These are phyloP conservation scores for Trichosporon inkin DNA, from an alignment of 1,284 basidiomycete genomes.

Conservation along the genomic window DNA sequence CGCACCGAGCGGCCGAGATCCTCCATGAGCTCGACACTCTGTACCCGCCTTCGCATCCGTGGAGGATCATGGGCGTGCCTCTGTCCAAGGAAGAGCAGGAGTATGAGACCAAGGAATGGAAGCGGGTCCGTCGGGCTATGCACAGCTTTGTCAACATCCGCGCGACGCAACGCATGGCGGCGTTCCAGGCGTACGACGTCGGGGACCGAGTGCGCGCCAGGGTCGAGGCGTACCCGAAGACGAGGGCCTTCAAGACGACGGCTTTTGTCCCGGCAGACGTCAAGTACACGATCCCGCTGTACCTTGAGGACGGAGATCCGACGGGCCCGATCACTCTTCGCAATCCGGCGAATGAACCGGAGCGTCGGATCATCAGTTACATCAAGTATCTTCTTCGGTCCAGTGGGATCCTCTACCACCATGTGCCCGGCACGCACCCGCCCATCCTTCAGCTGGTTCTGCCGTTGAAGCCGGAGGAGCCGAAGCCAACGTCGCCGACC, in stretches of 20 bases:
- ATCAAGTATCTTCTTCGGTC: constrained; percentile 55
- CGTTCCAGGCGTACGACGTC: constrained; percentile 49
- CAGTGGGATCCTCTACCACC: constrained; percentile 56
- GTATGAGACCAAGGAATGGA: constrained; percentile 35
- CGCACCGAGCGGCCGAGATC: constrained; percentile 51
- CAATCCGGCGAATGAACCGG: constrained; percentile 46
- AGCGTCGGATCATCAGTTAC: constrained; percentile 48
- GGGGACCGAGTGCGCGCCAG: constrained; percentile 30
- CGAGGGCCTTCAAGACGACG: constrained; percentile 53
- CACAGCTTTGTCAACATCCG: constrained; percentile 53
- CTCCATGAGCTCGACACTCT: constrained; percentile 50
- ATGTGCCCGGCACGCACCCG: constrained; percentile 27
- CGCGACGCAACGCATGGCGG: constrained; percentile 51
- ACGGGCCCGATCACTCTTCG: constrained; percentile 33
- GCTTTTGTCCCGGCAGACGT: constrained; percentile 52
- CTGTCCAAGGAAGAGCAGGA: constrained; percentile 26
- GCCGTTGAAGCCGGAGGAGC: constrained; percentile 19
- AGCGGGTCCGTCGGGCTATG: constrained; percentile 49
- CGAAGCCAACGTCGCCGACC: not conserved
- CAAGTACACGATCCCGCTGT: constrained; percentile 53
- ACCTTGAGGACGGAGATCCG: constrained; percentile 25
- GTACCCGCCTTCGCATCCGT: constrained; percentile 39
- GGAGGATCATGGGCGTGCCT: constrained; percentile 22
- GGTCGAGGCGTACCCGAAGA: constrained; percentile 25
- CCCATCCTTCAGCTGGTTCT: constrained; percentile 37